These are phyloP conservation scores for Aegilops umbellulata DNA, from an alignment of 176 grass and related monocot species.

Conservation along the genomic window DNA sequence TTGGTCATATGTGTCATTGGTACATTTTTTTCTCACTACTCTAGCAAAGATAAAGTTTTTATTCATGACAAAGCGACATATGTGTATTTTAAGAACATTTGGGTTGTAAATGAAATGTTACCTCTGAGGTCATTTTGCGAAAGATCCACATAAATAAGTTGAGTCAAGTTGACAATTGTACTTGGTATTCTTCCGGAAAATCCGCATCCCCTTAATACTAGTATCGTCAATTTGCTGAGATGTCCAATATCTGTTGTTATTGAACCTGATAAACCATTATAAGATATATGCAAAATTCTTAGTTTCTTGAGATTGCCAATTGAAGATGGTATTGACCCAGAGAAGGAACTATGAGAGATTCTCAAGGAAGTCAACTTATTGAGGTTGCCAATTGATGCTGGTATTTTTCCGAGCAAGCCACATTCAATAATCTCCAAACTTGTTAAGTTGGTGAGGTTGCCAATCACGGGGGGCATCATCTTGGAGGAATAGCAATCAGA, in stretches of 20 bases:
- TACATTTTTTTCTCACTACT: too few species aligned
- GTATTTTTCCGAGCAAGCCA: background rate
- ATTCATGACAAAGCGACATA: too few species aligned
- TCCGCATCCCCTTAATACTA: background rate
- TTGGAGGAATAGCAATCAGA: too few species aligned
- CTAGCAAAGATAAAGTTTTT: too few species aligned
- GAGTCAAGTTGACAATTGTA: constrained; percentile 14
- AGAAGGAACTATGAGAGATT: background rate
- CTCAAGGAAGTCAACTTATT: background rate
- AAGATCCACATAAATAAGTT: too few species aligned
- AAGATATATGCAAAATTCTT: background rate
- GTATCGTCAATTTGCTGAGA: background rate
- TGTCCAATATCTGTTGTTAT: background rate
- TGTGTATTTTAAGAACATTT: too few species aligned
- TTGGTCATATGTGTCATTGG: too few species aligned
- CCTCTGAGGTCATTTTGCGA: too few species aligned
- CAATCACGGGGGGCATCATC: too few species aligned
- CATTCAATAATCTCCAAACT: background rate
- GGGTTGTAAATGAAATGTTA: too few species aligned
- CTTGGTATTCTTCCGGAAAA: constrained; percentile 18
- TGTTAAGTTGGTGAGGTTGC: background rate
- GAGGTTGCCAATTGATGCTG: background rate
- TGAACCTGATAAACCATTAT: background rate
- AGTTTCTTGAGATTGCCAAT: constrained; percentile 9
- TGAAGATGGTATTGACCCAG: too few species aligned